Base-by-base conservation (phyloP, 352 stramenopile genomes). In the Pythium phragmitis region DNA sequence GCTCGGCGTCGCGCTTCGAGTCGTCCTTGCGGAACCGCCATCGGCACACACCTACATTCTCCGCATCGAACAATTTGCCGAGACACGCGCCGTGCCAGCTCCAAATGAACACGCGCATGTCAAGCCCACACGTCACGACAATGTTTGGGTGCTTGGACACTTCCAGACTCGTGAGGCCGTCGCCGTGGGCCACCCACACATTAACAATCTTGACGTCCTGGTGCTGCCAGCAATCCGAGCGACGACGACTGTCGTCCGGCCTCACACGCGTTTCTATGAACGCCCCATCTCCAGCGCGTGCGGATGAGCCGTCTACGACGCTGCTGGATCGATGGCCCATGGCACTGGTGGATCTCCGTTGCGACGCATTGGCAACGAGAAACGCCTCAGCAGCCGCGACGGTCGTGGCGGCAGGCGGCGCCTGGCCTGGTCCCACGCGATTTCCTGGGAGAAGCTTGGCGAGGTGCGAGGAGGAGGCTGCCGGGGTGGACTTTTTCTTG, bases 81-180 rank as follows among this genome's bases (percentile, higher is more conserved):
- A 90, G 52, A 33, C 75, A 86, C n/a, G 34, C 39, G 1, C 80
- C 80, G 28, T 84, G 60, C 83, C 83, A 92, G 43, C 79, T 76
- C 83, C 80, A 92, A 5, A 92, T 69, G 54, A 80, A 89, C 4
- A 92, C 79, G 3, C 71, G 68, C 72, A 85, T 88, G 54, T 92
- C 83, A 45, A 89, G 56, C 7, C 69, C 70, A 57, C 80, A 89
- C 0, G 80, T 90, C 8, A 89, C 57, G 1, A 90, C 19, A 39
- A 92, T 79, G 34, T 89, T 80, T 2, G 83, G 83, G 33, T 88
- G 70, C 16, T 71, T 77, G 52, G 69, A 79, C 4, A 90, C 68
- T 49, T 88, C 81, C 12, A 88, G 48, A 49, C 75, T 88, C 17
- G 77, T 88, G 37, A 88, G 58, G 5, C 65, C 74, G 39, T 88